phyloP scores from a whole-genome alignment of 2,329 filamentous ascomycete genomes.

The Ophiostoma piceae region DNA sequence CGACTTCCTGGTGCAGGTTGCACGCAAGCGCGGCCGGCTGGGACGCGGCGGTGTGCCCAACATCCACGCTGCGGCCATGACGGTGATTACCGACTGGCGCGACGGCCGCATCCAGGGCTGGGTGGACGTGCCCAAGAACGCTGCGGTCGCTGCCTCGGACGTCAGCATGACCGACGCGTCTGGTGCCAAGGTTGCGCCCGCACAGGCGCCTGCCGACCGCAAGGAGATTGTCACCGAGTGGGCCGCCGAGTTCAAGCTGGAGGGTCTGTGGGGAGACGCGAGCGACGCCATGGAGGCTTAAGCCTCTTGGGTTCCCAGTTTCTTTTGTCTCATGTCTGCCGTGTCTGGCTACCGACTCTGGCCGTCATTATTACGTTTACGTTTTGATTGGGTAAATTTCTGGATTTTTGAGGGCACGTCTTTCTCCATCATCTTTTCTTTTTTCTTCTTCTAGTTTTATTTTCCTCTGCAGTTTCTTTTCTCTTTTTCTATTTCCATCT shows the following conservation, averaged over 20 bases:
- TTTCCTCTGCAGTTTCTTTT: not conserved
- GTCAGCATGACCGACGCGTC: conserved; percentile 14
- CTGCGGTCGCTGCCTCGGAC: conserved; percentile 44
- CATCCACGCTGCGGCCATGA: conserved; percentile 78
- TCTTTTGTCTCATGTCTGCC: conserved; percentile 11
- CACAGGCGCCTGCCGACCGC: conserved; percentile 51
- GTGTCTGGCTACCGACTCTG: conserved; percentile 11
- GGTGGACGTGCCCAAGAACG: conserved; percentile 68
- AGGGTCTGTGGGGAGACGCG: conserved; percentile 79
- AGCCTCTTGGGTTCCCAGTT: not conserved
- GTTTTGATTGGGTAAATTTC: conserved; percentile 10
- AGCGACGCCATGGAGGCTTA: conserved; percentile 49
- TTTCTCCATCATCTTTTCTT: not conserved
- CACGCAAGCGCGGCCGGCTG: conserved; percentile 82
- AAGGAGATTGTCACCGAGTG: conserved; percentile 88
- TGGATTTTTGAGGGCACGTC: conserved; percentile 14
- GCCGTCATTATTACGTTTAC: conserved; percentile 14
- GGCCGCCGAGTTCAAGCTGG: conserved; percentile 92
- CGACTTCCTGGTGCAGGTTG: conserved; percentile 92
- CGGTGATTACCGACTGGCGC: conserved; percentile 93
- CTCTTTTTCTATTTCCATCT: not conserved
- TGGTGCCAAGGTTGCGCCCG: conserved; percentile 30
- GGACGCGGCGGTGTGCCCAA: conserved; percentile 90
- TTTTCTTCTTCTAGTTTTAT: not conserved
- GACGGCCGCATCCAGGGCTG: conserved; percentile 93